Percentiles rank a stretch among this genome's conserved stretches.
Conservation (phyloP, 2,329 filamentous ascomycete species). For the Fusarium nygamai region DNA sequence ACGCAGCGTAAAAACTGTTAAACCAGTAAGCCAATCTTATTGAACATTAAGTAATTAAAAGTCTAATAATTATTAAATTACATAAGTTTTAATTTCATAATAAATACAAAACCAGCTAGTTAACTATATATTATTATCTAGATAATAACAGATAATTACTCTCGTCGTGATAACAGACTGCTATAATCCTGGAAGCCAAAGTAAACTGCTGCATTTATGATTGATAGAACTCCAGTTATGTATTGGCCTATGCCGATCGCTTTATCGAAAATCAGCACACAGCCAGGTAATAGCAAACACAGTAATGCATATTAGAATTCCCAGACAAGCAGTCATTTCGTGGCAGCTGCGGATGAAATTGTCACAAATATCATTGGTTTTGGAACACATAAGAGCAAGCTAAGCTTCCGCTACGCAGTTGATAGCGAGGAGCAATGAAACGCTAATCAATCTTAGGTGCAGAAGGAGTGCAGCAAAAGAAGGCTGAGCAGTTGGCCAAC, state of each 20-base stretch:
- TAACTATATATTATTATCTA: neutral
- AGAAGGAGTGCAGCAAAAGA: neutral
- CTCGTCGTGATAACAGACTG: neutral
- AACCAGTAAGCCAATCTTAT: neutral
- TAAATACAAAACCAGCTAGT: neutral
- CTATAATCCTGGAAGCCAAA: neutral
- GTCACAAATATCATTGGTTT: neutral
- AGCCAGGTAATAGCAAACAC: neutral
- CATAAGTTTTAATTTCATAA: neutral
- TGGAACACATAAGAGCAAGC: neutral
- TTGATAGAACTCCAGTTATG: neutral
- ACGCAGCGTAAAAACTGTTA: neutral
- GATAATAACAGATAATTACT: neutral
- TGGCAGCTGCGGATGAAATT: fast-evolving
- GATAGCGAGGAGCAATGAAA: neutral
- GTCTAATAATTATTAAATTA: neutral
- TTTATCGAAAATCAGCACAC: neutral
- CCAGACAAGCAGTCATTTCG: neutral
- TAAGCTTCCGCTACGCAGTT: neutral
- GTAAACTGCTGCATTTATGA: neutral
- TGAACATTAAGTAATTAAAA: neutral
- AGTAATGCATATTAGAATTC: neutral
- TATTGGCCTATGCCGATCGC: neutral
- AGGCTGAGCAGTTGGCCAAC: neutral
- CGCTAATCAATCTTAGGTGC: neutral